Base-by-base conservation (phyloP, 1,139 yeast species). In the Yamadazyma pseudoaaseri region DNA sequence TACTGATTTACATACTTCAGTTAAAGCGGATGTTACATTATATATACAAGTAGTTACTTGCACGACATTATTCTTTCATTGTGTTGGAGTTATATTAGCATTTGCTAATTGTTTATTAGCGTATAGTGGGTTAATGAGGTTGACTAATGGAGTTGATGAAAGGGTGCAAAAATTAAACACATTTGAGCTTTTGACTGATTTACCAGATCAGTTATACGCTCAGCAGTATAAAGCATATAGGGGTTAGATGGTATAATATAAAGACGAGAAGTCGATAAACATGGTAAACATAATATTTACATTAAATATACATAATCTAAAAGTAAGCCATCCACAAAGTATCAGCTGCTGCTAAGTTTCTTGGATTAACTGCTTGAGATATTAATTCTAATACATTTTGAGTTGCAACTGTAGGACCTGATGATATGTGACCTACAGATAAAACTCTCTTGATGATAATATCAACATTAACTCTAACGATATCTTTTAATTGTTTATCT, bases 251-350 rank as follows among this genome's bases (percentile, higher is more conserved):
- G n/a, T n/a, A n/a, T n/a, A n/a, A n/a, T n/a, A n/a, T n/a, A n/a
- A n/a, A n/a, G n/a, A n/a, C n/a, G n/a, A n/a, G 25, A 22, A 22
- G 9, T 13, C 5, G 5, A 5, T 6, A 22, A 22, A 22, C 13
- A 22, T 9, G 10, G n/a, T 13, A 9, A 9, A 9, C 9, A 22
- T n/a, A 5, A 6, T 6, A 13, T 22, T 5, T 22, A 9, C 10
- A n/a, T 14, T 29, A 29, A 12, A 11, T 13, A 22, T n/a, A 15
- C 9, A 27, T 10, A 17, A 5, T 15, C 38, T 63, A 84, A 47
- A 90, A 75, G 65, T 89, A 92, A 1, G 98, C 95, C 96, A 92
- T 89, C 94, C 96, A 92, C 43, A 87, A 72, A 20, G 90, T 83
- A 52, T 94, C 98, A 13, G 96, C 85, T 40, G 89, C 81, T 10